phyloP scores from a whole-genome alignment of 208 protist species.

The Leishmania tarentolae region DNA sequence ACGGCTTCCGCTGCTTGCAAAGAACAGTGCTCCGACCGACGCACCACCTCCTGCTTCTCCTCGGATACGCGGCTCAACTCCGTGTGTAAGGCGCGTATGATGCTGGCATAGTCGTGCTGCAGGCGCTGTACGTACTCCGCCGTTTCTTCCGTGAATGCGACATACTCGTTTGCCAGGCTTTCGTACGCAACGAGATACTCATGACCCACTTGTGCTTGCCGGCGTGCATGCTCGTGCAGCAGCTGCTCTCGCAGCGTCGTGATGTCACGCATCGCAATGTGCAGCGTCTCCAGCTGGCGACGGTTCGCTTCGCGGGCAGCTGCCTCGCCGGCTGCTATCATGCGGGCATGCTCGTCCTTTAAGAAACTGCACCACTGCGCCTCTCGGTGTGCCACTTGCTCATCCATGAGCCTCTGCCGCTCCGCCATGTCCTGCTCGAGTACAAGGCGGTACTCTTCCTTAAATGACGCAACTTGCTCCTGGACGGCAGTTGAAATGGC shows the following conservation, averaged over 20 bases:
- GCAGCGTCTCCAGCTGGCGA: constrained; percentile 50
- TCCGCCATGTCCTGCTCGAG: constrained; percentile 47
- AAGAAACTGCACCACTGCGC: constrained; percentile 33
- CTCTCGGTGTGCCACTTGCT: constrained; percentile 36
- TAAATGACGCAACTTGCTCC: constrained; percentile 48
- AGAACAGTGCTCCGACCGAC: constrained; percentile 4
- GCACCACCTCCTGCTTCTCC: constrained; percentile 33
- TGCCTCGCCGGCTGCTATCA: constrained; percentile 18
- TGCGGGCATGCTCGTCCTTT: constrained; percentile 32
- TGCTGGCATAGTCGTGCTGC: constrained; percentile 33
- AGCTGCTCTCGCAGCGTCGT: constrained; percentile 46
- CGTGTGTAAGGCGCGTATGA: constrained; percentile 32
- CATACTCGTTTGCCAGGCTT: constrained; percentile 31
- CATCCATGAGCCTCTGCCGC: constrained; percentile 37
- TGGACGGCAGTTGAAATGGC: constrained; percentile 39
- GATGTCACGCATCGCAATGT: constrained; percentile 61
- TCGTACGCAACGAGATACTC: constrained; percentile 39
- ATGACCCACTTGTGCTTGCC: constrained; percentile 40
- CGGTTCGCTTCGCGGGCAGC: constrained; percentile 13
- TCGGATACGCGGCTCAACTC: constrained; percentile 26
- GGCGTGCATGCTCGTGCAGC: constrained; percentile 36
- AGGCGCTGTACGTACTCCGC: constrained; percentile 33
- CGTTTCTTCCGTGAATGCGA: constrained; percentile 22
- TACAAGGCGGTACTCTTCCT: constrained; percentile 48
- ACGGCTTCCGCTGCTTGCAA: constrained; percentile 8